Conservation (phyloP, 73 alveolate species). For the Uronychia setigera region DNA sequence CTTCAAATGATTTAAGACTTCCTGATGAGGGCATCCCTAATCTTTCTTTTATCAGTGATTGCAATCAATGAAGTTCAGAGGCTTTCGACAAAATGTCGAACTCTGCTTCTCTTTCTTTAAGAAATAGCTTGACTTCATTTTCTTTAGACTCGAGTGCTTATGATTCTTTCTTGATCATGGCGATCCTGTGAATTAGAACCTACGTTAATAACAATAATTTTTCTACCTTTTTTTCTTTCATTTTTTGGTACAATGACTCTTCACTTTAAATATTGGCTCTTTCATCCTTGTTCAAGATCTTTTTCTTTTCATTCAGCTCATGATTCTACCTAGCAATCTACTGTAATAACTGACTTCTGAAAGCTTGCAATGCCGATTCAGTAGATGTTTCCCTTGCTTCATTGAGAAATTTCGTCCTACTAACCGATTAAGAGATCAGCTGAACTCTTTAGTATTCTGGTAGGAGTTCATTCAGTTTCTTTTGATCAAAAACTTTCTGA, state of each 20-base stretch:
- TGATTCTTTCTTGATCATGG: not conserved
- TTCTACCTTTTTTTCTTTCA: not conserved
- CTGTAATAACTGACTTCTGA: not conserved
- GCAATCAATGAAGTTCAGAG: not conserved
- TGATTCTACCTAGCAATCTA: not conserved
- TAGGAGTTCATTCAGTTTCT: not conserved
- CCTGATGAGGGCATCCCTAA: no score
- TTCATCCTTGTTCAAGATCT: not conserved
- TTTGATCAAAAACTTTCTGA: not conserved
- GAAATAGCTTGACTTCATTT: not conserved
- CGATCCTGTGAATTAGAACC: not conserved
- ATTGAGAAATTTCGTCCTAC: not conserved
- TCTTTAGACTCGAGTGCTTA: not conserved
- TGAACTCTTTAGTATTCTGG: not conserved
- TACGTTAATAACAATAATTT: not conserved
- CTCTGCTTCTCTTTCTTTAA: not conserved
- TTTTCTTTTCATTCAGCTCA: not conserved
- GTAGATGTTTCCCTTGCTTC: not conserved
- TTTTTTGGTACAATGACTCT: not conserved
- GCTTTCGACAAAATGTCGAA: not conserved
- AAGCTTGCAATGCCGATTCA: not conserved
- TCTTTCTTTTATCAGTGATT: not conserved
- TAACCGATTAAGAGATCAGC: not conserved
- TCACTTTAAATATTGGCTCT: not conserved
- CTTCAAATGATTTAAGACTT: no score